Conservation (phyloP, 441 rosid genomes). For the Arabidopsis lyrata region DNA sequence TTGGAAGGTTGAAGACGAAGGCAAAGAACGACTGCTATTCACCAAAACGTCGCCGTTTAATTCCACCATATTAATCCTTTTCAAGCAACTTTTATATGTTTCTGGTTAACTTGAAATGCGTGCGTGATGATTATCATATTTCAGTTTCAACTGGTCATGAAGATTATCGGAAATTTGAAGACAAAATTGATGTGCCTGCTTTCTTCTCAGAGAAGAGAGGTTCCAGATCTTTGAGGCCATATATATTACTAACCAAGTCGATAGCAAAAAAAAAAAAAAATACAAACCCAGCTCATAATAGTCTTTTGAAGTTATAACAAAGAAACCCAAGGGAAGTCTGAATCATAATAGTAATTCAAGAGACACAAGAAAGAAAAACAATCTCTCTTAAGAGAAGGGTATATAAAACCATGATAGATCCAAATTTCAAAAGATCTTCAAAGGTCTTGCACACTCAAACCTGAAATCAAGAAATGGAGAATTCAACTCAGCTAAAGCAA, state of each 20-base stretch:
- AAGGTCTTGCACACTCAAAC: constrained; percentile 76
- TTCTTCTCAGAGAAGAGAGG: neutral
- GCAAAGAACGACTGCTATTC: too few relatives aligned
- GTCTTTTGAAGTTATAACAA: neutral
- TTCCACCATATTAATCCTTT: too few relatives aligned
- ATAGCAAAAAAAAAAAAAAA: constrained; percentile 8
- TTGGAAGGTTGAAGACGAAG: neutral
- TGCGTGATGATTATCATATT: too few relatives aligned
- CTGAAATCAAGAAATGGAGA: constrained; percentile 39
- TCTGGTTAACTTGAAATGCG: too few relatives aligned
- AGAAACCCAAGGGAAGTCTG: neutral
- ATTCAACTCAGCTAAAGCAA: too few relatives aligned
- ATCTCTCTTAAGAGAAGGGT: neutral
- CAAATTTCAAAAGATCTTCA: constrained; percentile 36
- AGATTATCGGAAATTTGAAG: too few relatives aligned
- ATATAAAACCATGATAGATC: constrained; percentile 45
- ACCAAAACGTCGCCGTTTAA: too few relatives aligned
- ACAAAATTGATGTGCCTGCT: neutral
- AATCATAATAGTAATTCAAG: constrained; percentile 13
- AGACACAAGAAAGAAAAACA: constrained; percentile 9
- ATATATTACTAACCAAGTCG: neutral
- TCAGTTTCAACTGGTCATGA: too few relatives aligned
- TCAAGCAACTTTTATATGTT: too few relatives aligned
- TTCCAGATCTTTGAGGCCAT: neutral
- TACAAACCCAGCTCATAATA: constrained; percentile 18